phyloP scores from a whole-genome alignment of 192 early-diverging fungal species.

The Glomus cerebriforme region DNA sequence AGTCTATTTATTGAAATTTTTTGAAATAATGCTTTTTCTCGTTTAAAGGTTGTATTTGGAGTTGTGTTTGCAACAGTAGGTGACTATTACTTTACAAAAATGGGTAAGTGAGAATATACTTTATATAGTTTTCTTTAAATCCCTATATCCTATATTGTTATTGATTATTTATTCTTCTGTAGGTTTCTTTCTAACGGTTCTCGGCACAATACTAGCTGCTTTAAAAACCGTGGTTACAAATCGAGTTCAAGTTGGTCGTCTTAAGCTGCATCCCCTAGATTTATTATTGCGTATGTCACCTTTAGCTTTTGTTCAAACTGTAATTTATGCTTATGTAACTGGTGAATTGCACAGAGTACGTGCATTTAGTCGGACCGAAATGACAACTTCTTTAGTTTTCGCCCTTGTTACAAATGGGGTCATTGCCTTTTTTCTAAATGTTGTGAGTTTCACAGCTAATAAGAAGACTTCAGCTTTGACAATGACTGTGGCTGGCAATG shows the following conservation, averaged over 20 bases:
- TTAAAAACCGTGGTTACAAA: conserved; percentile 86
- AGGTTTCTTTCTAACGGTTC: conserved; percentile 73
- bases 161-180: neutral
- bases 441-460: conserved; percentile 86
- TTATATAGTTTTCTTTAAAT: neutral
- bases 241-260: conserved; percentile 71
- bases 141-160: neutral
- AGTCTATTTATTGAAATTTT: neutral
- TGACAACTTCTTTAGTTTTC: conserved; percentile 44
- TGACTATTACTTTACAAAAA: conserved; percentile 72
- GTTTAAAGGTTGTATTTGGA: conserved; percentile 64
- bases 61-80: conserved; percentile 83
- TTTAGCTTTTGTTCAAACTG: conserved; percentile 72
- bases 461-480: conserved; percentile 82
- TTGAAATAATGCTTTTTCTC: neutral
- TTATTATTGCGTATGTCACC: conserved; percentile 80
- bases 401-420: conserved; percentile 76
- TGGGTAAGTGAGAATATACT: conserved; percentile 38
- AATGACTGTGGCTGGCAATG: conserved; percentile 78
- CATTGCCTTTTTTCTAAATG: conserved; percentile 85
- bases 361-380: conserved; percentile 45
- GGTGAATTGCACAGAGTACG: conserved; percentile 63
- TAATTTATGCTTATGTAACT: conserved; percentile 60
- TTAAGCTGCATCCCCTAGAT: conserved; percentile 81
- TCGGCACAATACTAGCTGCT: conserved; percentile 78